Evolutionary conservation across 345 rosid genomes (phyloP).

Genomic region (Barbarea vulgaris): DNA sequence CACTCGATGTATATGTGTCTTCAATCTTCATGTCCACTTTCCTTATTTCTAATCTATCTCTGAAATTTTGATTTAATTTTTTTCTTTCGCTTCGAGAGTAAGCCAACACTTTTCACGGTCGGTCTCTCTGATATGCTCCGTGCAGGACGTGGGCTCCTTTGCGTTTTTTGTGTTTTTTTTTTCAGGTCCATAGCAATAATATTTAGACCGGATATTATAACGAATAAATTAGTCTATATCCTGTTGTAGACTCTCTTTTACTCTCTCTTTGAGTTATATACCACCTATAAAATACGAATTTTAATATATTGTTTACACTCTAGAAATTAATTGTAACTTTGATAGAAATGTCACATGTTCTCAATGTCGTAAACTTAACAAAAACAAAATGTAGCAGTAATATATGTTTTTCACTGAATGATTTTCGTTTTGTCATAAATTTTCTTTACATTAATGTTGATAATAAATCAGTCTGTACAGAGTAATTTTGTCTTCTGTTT

Average conservation of each 20-base stretch:
- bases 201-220: no score
- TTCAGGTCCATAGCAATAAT: no score
- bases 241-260: no score
- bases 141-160: slow-evolving; percentile 30
- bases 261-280: no score
- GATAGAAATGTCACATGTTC: background rate
- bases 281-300: no score
- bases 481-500: background rate
- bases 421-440: background rate
- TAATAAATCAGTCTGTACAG: background rate
- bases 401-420: background rate
- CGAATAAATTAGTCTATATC: no score
- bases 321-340: background rate
- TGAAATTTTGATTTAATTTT: background rate
- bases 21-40: slow-evolving; percentile 23
- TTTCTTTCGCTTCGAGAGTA: slow-evolving; percentile 21
- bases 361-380: background rate
- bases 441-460: background rate
- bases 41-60: background rate
- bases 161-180: background rate
- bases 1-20: slow-evolving; percentile 30
- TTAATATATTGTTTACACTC: background rate
- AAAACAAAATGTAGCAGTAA: background rate
- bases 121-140: slow-evolving; percentile 14
- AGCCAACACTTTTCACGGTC: slow-evolving; percentile 15